Percentiles rank a stretch among this genome's conserved stretches.
phyloP scores from a whole-genome alignment of 2,329 filamentous ascomycete species.

The Fusarium sororula region DNA sequence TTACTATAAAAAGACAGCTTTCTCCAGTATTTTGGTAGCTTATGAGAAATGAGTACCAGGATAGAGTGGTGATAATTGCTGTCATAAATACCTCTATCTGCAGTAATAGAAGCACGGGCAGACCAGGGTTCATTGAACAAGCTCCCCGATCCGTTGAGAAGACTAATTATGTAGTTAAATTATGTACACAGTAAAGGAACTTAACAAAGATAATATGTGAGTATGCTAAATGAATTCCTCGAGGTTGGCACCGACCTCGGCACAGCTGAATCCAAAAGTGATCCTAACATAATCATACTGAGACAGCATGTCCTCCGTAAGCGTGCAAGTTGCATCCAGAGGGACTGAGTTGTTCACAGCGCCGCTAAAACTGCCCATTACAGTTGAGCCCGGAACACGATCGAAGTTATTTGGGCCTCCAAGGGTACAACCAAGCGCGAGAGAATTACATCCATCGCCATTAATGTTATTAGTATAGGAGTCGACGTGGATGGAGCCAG shows the following conservation, averaged over 20 bases:
- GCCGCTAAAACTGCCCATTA: background rate
- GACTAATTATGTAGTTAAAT: background rate
- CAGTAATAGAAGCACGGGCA: background rate
- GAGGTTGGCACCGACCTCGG: background rate
- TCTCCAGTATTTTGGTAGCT: background rate
- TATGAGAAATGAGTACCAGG: background rate
- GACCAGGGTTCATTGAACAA: fast-evolving
- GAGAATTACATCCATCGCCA: background rate
- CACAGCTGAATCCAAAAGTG: background rate
- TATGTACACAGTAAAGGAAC: background rate
- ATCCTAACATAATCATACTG: background rate
- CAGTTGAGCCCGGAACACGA: background rate
- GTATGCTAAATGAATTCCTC: background rate
- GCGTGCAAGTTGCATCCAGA: background rate
- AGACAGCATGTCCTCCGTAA: background rate
- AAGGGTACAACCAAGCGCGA: background rate
- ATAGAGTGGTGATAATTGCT: too few relatives aligned
- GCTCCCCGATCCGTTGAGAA: background rate
- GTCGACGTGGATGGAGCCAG: background rate
- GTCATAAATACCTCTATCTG: background rate
- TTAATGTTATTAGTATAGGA: background rate
- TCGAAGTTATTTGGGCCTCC: background rate
- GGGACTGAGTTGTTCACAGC: background rate
- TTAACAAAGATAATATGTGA: background rate
- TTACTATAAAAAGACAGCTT: too few relatives aligned